Percentiles rank a stretch among this genome's conserved stretches.
phyloP scores from a whole-genome alignment of 169 alveolate species.

The Cyclospora cayetanensis region DNA sequence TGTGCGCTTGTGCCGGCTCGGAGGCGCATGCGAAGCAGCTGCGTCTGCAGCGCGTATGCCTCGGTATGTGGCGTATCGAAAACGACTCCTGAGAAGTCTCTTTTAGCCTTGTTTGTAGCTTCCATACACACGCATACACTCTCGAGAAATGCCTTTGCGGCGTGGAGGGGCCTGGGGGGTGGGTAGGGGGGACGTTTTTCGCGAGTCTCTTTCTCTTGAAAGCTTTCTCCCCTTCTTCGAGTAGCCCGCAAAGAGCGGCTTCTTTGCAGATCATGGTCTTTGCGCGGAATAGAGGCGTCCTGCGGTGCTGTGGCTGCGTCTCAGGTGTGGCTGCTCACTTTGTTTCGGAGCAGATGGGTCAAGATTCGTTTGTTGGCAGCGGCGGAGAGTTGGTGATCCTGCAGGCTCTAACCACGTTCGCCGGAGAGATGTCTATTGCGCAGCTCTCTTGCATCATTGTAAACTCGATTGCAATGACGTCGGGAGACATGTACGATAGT shows the following conservation, averaged over 20 bases:
- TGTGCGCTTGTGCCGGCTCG: slow-evolving; percentile 75
- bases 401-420: slow-evolving; percentile 74
- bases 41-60: slow-evolving; percentile 80
- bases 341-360: slow-evolving; percentile 79
- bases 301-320: no score
- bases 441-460: slow-evolving; percentile 69
- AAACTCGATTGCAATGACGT: slow-evolving; percentile 72
- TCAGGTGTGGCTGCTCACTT: slow-evolving; percentile 76
- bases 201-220: no score
- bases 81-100: no score
- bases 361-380: slow-evolving; percentile 76
- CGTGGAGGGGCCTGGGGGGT: no score
- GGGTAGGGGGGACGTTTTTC: no score
- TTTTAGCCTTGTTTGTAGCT: no score
- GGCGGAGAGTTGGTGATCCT: slow-evolving; percentile 76
- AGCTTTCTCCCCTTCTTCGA: no score
- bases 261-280: no score
- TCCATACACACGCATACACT: no score
- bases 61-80: slow-evolving; percentile 70
- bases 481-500: slow-evolving; percentile 73
- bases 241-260: no score
- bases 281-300: no score
- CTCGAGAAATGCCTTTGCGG: no score
- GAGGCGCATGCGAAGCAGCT: slow-evolving; percentile 80
- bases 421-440: slow-evolving; percentile 73